Base-by-base conservation (phyloP, 305 asterid species). In the Solanum hybrid region DNA sequence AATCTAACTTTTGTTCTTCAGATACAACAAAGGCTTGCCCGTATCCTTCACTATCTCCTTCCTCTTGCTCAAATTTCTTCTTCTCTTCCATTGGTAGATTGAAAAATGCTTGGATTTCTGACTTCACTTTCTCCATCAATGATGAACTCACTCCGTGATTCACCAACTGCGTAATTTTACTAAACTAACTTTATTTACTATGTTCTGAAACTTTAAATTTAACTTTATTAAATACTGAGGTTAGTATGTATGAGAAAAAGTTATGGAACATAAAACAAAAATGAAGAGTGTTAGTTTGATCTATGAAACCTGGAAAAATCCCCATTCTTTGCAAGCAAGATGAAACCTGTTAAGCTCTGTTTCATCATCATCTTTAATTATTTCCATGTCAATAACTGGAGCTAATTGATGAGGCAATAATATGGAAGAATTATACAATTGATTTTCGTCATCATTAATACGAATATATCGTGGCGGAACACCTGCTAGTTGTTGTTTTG, bases 121-220 rank as follows among this genome's bases (percentile, higher is more conserved):
- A 13, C 22, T 89, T 89, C 35, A 89, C 80, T 34, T 88, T 80
- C 60, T 88, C 82, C 10, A 80, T 29, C 64, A 88, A 56, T 66
- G 88, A 26, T 27, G 82, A 64, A 80, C 27, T 88, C 88, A 88
- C 90, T 35, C 51, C 88, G 2, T 88, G 90, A 69, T 88, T 88
- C 72, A 79, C 32, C 87, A 80, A 19, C 71, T 60, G 71, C 7
- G 0, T 15, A 42, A 9, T 38, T 38, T 38, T 2, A 38, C 8
- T 34, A 29, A 29, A 29, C 29, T 29, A 31, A 35, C 37, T 35
- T 35, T 35, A 35, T 35, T 35, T 35, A 35, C 37, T 35, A 35
- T 35, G 37, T 35, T 35, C 37, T 35, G 9, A 35, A 35, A 35
- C 37, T 35, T 35, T 42, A 12, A n/a, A n/a, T n/a, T n/a, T n/a